phyloP scores from a whole-genome alignment of 176 grass and related monocot genomes.

The Raddia guianensis region DNA sequence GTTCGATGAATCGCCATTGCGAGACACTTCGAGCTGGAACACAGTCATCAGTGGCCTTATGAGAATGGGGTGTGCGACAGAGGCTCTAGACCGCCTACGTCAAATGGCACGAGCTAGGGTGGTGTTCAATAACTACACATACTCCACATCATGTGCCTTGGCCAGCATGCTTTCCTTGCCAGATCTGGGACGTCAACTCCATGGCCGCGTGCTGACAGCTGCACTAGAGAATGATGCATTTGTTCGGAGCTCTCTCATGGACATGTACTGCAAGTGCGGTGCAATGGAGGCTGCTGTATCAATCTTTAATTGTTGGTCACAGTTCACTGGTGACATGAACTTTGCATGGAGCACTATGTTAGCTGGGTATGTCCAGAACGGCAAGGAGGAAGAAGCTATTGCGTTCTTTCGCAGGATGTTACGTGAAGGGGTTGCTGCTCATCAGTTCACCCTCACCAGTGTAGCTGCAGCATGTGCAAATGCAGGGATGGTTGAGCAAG shows the following conservation, averaged over 20 bases:
- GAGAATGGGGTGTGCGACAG: slow-evolving; percentile 18
- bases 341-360: slow-evolving; percentile 64
- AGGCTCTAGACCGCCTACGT: slow-evolving; percentile 41
- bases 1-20: slow-evolving; percentile 45
- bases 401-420: slow-evolving; percentile 54
- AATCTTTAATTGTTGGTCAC: slow-evolving; percentile 48
- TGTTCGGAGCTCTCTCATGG: slow-evolving; percentile 61
- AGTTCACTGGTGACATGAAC: slow-evolving; percentile 6
- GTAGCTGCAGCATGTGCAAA: slow-evolving; percentile 56
- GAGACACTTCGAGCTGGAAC: slow-evolving; percentile 65
- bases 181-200: slow-evolving; percentile 61
- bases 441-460: slow-evolving; percentile 63
- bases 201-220: slow-evolving; percentile 44
- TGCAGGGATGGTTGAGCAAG: slow-evolving; percentile 62
- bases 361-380: slow-evolving; percentile 60
- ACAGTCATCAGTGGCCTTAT: slow-evolving; percentile 61
- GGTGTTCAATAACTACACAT: slow-evolving; percentile 54
- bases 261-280: slow-evolving; percentile 80
- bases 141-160: slow-evolving; percentile 56
- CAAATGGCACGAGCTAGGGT: slow-evolving; percentile 48
- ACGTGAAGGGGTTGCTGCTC: slow-evolving; percentile 29
- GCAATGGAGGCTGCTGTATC: slow-evolving; percentile 37
- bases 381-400: slow-evolving; percentile 60
- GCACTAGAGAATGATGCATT: slow-evolving; percentile 41
- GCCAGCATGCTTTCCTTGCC: slow-evolving; percentile 53